Base-by-base conservation (phyloP, 345 rosid genomes). In the Pelargonium nanum region DNA sequence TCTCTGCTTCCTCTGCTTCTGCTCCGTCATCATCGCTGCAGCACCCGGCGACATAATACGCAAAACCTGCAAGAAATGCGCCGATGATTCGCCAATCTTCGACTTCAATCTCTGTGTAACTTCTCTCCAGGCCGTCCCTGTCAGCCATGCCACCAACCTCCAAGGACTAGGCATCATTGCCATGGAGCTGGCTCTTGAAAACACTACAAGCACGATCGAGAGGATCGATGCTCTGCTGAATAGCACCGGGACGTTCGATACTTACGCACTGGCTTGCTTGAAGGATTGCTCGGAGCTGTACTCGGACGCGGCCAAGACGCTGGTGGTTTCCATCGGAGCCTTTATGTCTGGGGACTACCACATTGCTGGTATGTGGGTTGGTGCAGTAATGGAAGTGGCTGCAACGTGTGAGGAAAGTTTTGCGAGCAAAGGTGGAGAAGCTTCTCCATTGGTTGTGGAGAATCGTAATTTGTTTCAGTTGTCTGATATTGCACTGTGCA, bases 381-480 rank as follows among this genome's bases (percentile, higher is more conserved):
- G 65, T 53, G 79, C 80, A 1, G 86, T 79, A 23, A 78, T 81
- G 84, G 79, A 80, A 56, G 74, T 75, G 0, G 66, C 85, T 5
- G 58, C 53, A 6, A 77, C 79, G 0, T 85, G 91, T 44, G 89
- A 88, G 70, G 76, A 74, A 30, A 83, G 87, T 56, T 83, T 85
- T 28, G 6, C 12, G 17, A 74, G 79, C 40, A 79, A 59, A 68
- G 75, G 64, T 69, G 79, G 74, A 57, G 68, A 62, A 20, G 70
- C 26, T 52, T 83, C 78, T 64, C 89, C 85, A 1, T 52, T 83
- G 67, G 63, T 74, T 19, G 26, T 4, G 26, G 82, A 81, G 67
- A 87, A 78, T 67, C 63, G 74, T 45, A 71, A 60, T 56, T 59
- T 81, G 67, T 76, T 79, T 48, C 80, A 80, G 65, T 73, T 85